A percentile compares a stretch with the other conserved stretches of the same genome.
phyloP scores from a whole-genome alignment of 176 grass and related monocot genomes.

The Phragmites australis region DNA sequence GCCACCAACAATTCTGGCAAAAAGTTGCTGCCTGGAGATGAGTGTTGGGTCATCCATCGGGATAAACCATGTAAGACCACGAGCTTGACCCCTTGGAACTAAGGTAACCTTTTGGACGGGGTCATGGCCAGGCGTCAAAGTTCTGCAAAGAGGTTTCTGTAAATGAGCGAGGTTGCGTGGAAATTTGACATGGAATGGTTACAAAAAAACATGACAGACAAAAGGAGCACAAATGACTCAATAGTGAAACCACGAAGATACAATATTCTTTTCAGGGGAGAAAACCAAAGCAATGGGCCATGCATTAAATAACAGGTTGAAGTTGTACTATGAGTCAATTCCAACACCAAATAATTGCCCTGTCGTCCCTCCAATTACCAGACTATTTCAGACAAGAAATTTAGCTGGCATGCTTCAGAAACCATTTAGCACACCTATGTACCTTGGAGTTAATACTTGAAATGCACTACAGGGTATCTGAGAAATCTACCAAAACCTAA shows the following conservation, averaged over 20 bases:
- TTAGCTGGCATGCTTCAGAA: background rate
- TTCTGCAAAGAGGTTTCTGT: slow-evolving; percentile 58
- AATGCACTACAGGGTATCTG: slow-evolving; percentile 1
- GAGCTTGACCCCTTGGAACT: slow-evolving; percentile 90
- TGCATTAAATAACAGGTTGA: background rate
- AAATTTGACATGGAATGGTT: background rate
- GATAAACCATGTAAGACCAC: slow-evolving; percentile 99
- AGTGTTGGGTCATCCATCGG: slow-evolving; percentile 90
- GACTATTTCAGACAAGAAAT: slow-evolving; percentile 7
- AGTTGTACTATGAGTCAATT: background rate
- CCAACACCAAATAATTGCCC: slow-evolving; percentile 1
- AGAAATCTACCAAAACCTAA: background rate
- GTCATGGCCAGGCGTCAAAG: slow-evolving; percentile 91
- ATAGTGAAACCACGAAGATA: background rate
- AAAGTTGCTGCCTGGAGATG: slow-evolving; percentile 95
- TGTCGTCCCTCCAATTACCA: background rate
- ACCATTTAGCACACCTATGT: background rate
- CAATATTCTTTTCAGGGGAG: background rate
- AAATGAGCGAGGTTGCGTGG: slow-evolving; percentile 1
- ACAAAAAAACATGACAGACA: slow-evolving; percentile 5
- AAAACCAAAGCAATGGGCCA: background rate
- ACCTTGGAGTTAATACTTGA: background rate
- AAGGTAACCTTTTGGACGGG: slow-evolving; percentile 97
- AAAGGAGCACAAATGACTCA: background rate
- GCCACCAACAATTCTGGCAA: slow-evolving; percentile 94